phyloP scores from a whole-genome alignment of 1,284 basidiomycete species.

The Prillingera fragicola region DNA sequence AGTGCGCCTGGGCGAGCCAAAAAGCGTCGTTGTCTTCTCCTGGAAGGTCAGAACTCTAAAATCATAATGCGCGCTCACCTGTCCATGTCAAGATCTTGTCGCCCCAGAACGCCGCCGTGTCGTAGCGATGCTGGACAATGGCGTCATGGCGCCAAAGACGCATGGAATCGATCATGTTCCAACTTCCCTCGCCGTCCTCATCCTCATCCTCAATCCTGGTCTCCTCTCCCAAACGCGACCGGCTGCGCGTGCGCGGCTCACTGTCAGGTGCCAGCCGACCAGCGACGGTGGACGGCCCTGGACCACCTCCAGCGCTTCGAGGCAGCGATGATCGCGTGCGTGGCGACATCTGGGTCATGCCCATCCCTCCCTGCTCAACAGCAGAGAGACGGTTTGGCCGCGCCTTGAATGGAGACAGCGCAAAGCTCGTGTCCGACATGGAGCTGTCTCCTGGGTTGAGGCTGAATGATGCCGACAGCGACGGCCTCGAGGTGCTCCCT shows the following conservation, averaged over 20 bases:
- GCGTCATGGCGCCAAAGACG: constrained; percentile 95
- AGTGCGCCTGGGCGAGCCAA: constrained; percentile 97
- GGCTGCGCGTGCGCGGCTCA: constrained; percentile 9
- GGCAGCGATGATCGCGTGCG: constrained; percentile 13
- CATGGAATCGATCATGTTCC: constrained; percentile 90
- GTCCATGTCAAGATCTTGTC: constrained; percentile 93
- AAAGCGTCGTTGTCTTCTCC: constrained; percentile 95
- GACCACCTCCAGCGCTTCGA: background rate
- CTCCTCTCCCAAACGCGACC: constrained; percentile 10
- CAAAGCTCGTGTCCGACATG: constrained; percentile 5
- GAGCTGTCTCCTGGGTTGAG: constrained; percentile 10
- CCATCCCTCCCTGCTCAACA: constrained; percentile 17
- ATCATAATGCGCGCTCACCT: constrained; percentile 60
- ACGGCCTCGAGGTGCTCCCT: constrained; percentile 1
- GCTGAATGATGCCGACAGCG: constrained; percentile 14
- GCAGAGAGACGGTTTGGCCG: constrained; percentile 10
- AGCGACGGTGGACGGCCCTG: background rate
- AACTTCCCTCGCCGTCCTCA: constrained; percentile 55
- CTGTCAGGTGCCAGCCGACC: background rate
- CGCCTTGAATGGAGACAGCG: constrained; percentile 7
- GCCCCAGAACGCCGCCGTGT: constrained; percentile 97
- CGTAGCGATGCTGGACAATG: constrained; percentile 94
- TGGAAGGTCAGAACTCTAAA: constrained; percentile 35
- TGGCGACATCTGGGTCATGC: constrained; percentile 17
- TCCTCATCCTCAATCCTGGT: constrained; percentile 9